Percentiles rank a stretch among this genome's conserved stretches.
These are phyloP conservation scores for Xenosphaeropsis pyriputrescens DNA, from an alignment of 2,329 filamentous ascomycete species.

Conservation along the genomic window DNA sequence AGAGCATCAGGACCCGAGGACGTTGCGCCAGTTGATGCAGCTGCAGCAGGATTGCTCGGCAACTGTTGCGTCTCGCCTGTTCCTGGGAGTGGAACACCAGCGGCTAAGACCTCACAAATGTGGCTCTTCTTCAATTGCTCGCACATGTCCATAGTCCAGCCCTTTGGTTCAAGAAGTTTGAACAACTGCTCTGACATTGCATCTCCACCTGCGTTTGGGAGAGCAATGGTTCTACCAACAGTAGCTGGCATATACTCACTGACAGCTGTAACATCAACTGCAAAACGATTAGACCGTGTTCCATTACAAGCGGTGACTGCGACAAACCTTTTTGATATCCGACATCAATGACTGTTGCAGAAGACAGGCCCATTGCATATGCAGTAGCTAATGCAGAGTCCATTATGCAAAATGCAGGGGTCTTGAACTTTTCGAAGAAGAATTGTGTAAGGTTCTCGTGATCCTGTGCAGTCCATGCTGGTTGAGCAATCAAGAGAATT, in stretches of 20 bases:
- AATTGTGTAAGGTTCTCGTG: slow-evolving; percentile 83
- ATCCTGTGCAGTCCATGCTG: slow-evolving; percentile 79
- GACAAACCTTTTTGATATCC: slow-evolving; percentile 42
- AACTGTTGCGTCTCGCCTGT: slow-evolving; percentile 32
- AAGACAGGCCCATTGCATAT: slow-evolving; percentile 63
- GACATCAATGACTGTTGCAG: slow-evolving; percentile 79
- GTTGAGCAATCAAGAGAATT: slow-evolving; percentile 78
- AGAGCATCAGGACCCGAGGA: slow-evolving; percentile 18
- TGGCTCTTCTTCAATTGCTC: slow-evolving; percentile 54
- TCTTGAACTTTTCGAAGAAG: slow-evolving; percentile 94
- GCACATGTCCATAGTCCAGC: slow-evolving; percentile 50
- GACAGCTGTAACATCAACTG: slow-evolving; percentile 85
- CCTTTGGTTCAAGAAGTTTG: slow-evolving; percentile 45
- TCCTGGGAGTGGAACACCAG: slow-evolving; percentile 27
- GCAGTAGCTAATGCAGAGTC: slow-evolving; percentile 79
- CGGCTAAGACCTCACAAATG: slow-evolving; percentile 53
- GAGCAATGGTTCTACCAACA: slow-evolving; percentile 42
- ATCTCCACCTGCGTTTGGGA: slow-evolving; percentile 65
- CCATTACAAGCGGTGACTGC: no score
- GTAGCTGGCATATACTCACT: slow-evolving; percentile 68
- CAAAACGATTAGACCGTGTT: slow-evolving; percentile 20
- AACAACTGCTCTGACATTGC: slow-evolving; percentile 65
- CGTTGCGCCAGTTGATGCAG: slow-evolving; percentile 16
- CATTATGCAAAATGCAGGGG: slow-evolving; percentile 79
- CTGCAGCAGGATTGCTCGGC: slow-evolving; percentile 14